These are phyloP conservation scores for Emmonsiellopsis sp. DNA, from an alignment of 2,329 filamentous ascomycete genomes.

Conservation along the genomic window DNA sequence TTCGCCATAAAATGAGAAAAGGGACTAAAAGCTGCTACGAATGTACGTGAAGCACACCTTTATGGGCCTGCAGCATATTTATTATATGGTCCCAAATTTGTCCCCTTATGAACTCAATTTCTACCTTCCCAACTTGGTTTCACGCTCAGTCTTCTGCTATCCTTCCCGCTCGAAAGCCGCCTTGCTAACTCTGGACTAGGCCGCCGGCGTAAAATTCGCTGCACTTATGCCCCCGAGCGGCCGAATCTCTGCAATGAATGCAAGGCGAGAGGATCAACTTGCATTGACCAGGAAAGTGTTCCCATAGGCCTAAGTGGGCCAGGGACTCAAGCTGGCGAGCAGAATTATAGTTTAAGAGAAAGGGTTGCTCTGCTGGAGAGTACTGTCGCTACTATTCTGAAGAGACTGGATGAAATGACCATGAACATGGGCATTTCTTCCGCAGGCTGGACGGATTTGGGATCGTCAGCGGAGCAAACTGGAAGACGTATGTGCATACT, in stretches of 20 bases:
- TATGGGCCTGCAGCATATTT: too few relatives aligned
- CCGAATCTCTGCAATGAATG: constrained; percentile 33
- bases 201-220: constrained; percentile 35
- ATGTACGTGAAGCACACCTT: constrained; percentile 18
- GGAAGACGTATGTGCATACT: constrained; percentile 3
- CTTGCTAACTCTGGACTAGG: constrained; percentile 14
- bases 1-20: constrained; percentile 36
- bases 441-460: background rate
- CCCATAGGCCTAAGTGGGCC: constrained; percentile 16
- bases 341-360: constrained; percentile 30
- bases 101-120: background rate
- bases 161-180: background rate
- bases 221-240: constrained; percentile 27
- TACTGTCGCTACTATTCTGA: constrained; percentile 26
- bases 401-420: constrained; percentile 19
- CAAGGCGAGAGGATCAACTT: constrained; percentile 27
- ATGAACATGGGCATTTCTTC: constrained; percentile 6
- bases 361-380: constrained; percentile 30
- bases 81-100: background rate
- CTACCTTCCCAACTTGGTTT: too few relatives aligned
- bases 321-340: constrained; percentile 15
- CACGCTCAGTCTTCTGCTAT: too few relatives aligned
- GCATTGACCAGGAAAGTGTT: constrained; percentile 32
- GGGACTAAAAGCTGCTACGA: constrained; percentile 36
- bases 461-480: background rate